Percentiles rank a stretch among this genome's conserved stretches.
phyloP scores from a whole-genome alignment of 2,329 filamentous ascomycete genomes.

The Scolecobasidium constrictum region DNA sequence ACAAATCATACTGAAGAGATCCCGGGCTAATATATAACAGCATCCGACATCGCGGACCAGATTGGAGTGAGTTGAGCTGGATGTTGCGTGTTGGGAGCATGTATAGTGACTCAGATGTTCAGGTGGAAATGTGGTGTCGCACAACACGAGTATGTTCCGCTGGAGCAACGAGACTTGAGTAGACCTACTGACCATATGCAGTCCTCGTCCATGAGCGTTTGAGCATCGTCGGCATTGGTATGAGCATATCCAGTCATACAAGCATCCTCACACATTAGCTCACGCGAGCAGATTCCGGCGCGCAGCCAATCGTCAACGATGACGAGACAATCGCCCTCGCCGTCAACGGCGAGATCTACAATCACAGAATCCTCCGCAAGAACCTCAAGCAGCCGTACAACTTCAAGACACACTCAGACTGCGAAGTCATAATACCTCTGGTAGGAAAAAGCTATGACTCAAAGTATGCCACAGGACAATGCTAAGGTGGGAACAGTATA shows the following conservation, averaged over 20 bases:
- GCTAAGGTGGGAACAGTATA: constrained; percentile 51
- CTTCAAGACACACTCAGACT: constrained; percentile 98
- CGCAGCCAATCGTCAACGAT: constrained; percentile 87
- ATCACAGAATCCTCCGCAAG: constrained; percentile 92
- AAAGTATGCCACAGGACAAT: no score
- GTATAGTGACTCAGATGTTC: constrained; percentile 8
- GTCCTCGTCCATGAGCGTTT: constrained; percentile 93
- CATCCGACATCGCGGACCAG: constrained; percentile 89
- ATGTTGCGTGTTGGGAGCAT: neutral
- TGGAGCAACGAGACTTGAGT: no score
- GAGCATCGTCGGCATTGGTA: constrained; percentile 94
- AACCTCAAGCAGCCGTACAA: constrained; percentile 71
- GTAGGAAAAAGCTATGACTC: constrained; percentile 54
- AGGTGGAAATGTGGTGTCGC: constrained; percentile 82
- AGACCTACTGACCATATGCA: no score
- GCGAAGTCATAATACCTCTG: constrained; percentile 96
- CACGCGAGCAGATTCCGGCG: constrained; percentile 64
- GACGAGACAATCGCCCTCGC: constrained; percentile 82
- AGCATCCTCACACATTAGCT: constrained; percentile 11
- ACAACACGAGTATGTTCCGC: constrained; percentile 66
- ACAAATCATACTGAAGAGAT: constrained; percentile 16
- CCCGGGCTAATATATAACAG: constrained; percentile 37
- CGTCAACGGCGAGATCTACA: constrained; percentile 99
- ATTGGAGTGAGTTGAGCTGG: constrained; percentile 78
- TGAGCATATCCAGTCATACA: neutral